A percentile compares a stretch with the other conserved stretches of the same genome.
phyloP scores from a whole-genome alignment of 2,329 filamentous ascomycete genomes.

The Phialophora verrucosa region DNA sequence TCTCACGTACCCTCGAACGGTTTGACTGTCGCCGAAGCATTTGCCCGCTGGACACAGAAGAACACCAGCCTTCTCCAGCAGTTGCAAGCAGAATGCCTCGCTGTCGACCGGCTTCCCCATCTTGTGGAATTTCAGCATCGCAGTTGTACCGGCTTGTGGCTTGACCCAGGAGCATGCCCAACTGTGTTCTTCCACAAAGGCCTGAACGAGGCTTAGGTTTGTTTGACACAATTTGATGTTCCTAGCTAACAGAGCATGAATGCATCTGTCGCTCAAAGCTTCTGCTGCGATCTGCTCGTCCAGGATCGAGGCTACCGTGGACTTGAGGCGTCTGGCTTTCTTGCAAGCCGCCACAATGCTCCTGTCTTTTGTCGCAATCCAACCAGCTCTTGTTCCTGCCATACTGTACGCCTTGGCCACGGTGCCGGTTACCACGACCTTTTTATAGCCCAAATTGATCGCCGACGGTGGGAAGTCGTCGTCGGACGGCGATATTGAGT shows the following conservation, averaged over 20 bases:
- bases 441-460: slow-evolving; percentile 73
- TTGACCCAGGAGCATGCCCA: slow-evolving; percentile 72
- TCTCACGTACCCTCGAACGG: slow-evolving; percentile 76
- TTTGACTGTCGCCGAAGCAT: slow-evolving; percentile 70
- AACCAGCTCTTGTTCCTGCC: slow-evolving; percentile 81
- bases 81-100: slow-evolving; percentile 70
- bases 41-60: slow-evolving; percentile 74
- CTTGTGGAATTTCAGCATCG: slow-evolving; percentile 72
- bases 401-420: slow-evolving; percentile 86
- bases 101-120: slow-evolving; percentile 71
- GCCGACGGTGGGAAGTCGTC: slow-evolving; percentile 68
- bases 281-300: slow-evolving; percentile 80
- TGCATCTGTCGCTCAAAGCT: slow-evolving; percentile 69
- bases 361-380: slow-evolving; percentile 72
- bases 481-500: slow-evolving; percentile 64
- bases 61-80: slow-evolving; percentile 72
- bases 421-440: slow-evolving; percentile 75
- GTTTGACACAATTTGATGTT: slow-evolving; percentile 71
- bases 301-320: slow-evolving; percentile 81
- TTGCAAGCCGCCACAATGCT: slow-evolving; percentile 69
- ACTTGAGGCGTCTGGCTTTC: slow-evolving; percentile 77
- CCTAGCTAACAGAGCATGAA: slow-evolving; percentile 66
- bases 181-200: slow-evolving; percentile 69
- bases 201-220: slow-evolving; percentile 70
- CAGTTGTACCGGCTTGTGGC: slow-evolving; percentile 79